Percentiles rank a stretch among this genome's conserved stretches.
Conservation (phyloP, 108 stramenopile species). For the Conticribra weissflogii region DNA sequence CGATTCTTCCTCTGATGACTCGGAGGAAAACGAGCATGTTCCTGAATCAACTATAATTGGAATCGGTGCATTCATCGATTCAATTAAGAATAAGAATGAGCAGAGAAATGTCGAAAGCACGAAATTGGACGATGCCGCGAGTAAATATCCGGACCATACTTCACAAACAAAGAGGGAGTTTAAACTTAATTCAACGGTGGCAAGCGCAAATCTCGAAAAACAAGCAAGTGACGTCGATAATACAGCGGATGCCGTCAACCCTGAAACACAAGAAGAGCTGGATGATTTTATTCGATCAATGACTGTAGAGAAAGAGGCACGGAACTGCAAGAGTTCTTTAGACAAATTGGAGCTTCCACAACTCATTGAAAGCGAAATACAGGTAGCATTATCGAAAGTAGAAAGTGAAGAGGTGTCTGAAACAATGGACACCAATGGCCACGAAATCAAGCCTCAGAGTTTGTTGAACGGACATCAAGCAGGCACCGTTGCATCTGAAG, state of each 20-base stretch:
- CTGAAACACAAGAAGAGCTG: slow-evolving; percentile 20
- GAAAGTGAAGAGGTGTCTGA: not conserved
- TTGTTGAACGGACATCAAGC: not conserved
- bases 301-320: not conserved
- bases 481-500: not conserved
- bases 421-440: not conserved
- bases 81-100: slow-evolving; percentile 1
- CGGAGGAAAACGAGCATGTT: not conserved
- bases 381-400: not conserved
- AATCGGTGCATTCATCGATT: slow-evolving; percentile 13
- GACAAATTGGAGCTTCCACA: not conserved
- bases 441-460: not conserved
- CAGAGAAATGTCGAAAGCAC: not conserved
- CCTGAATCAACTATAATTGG: not conserved
- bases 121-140: not conserved
- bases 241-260: not conserved
- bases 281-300: slow-evolving; percentile 9
- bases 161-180: not conserved
- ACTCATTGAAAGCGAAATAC: not conserved
- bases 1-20: not conserved
- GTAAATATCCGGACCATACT: not conserved
- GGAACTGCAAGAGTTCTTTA: not conserved
- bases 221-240: not conserved
- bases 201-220: not conserved
- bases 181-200: not conserved